Conservation (phyloP, 768 basidiomycete species). For the Gautieria morchelliformis region DNA sequence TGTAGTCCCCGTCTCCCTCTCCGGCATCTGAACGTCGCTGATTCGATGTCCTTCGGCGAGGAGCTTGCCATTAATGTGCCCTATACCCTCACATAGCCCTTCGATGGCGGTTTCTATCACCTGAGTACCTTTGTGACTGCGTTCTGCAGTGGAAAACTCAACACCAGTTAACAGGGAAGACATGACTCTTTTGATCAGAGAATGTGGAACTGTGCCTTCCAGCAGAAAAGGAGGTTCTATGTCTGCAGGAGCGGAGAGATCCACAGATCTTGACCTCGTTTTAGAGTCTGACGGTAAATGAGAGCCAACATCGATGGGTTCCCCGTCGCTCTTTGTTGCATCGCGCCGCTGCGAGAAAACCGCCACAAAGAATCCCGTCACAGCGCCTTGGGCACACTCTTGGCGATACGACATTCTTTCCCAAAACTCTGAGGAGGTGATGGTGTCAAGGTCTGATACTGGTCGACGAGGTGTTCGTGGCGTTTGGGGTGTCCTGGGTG, state of each 20-base stretch:
- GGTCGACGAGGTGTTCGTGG: slow-evolving; percentile 3
- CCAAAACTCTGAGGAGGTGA: slow-evolving; percentile 82
- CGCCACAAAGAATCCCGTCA: slow-evolving; percentile 89
- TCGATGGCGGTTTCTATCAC: slow-evolving; percentile 59
- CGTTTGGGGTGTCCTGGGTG: background rate
- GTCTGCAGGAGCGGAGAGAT: background rate
- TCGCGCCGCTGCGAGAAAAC: slow-evolving; percentile 21
- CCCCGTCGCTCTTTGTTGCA: background rate
- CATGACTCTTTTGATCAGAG: slow-evolving; percentile 63
- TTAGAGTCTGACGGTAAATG: slow-evolving; percentile 11
- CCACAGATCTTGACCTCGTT: slow-evolving; percentile 2
- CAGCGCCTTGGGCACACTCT: slow-evolving; percentile 83
- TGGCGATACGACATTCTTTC: slow-evolving; percentile 94
- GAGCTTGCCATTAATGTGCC: slow-evolving; percentile 15
- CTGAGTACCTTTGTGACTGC: slow-evolving; percentile 59
- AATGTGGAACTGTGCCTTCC: slow-evolving; percentile 40
- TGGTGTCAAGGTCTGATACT: slow-evolving; percentile 39
- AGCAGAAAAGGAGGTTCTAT: background rate
- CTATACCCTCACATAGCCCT: slow-evolving; percentile 62
- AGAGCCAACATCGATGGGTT: background rate
- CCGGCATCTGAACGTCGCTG: slow-evolving; percentile 7
- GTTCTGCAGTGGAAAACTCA: slow-evolving; percentile 65
- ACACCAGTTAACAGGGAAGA: slow-evolving; percentile 59
- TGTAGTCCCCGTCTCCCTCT: slow-evolving; percentile 10
- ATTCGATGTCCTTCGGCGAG: slow-evolving; percentile 8